Base-by-base conservation (phyloP, 169 alveolate species). In the Babesia ovis region DNA sequence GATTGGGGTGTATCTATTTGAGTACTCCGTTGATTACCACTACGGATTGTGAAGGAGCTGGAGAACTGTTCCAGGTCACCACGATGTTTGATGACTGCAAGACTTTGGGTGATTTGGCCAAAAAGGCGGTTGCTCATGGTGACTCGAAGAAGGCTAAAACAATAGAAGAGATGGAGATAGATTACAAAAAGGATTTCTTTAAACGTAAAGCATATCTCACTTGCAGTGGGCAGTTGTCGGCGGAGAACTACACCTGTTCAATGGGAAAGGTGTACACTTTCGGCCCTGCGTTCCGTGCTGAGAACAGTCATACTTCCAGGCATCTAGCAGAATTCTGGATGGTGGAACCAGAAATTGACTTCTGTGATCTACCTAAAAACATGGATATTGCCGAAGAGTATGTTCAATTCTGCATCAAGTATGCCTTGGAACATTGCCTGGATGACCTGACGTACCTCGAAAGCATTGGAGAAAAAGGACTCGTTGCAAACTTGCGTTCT, bases 1-100 rank as follows among this genome's bases (percentile, higher is more conserved):
- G 91, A 9, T 83, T 95, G 50, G 99, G 99, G 4, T 98, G 96
- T 80, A 85, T 92, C 58, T 97, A 97, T 87, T 92, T 98, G 34
- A 98, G 96, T 66, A 96, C 99, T 23, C 99, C 99, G 18, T 87
- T 97, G 22, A 96, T 98, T 53, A 98, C 99, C 3, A 95, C 99
- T 1, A 93, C 99, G 12, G 99, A 98, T 80, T 98, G 99, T 72
- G 99, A 98, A 89, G 99, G 99, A 22, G 99, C 99, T 9, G 99
- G 99, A 25, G 99, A 97, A 84, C 96, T 98, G 98, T 97, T 96
- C 87, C 93, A 95, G 74, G 99, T 96, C 14, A 94, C 99, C 3
- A 98, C 99, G 0, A 61, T 96, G 31, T 77, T 97, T 18, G 94
- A 93, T 31, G 91, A 88, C 55, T 86, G 85, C 31, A 81, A 74